phyloP scores from a whole-genome alignment of 2,329 filamentous ascomycete genomes.

The Clonostachys byssicola region DNA sequence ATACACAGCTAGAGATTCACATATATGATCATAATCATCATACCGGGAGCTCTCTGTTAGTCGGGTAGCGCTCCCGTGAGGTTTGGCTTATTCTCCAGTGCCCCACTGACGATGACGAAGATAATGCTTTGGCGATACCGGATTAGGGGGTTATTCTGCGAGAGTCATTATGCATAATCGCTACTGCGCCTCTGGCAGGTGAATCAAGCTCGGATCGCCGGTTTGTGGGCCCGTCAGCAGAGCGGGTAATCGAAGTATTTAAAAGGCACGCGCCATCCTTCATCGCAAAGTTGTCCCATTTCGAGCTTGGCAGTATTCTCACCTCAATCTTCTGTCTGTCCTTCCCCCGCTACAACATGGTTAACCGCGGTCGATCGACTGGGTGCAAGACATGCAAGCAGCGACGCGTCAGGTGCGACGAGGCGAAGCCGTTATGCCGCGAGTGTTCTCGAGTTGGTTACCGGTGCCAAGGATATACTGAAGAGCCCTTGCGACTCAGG shows the following conservation, averaged over 20 bases:
- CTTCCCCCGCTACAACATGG: slow-evolving; percentile 1
- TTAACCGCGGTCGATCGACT: not conserved
- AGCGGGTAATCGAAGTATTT: too few relatives aligned
- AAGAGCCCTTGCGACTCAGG: slow-evolving; percentile 3
- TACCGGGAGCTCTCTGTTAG: too few relatives aligned
- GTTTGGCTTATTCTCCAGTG: too few relatives aligned
- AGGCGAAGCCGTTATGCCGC: slow-evolving; percentile 16
- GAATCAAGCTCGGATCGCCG: not conserved
- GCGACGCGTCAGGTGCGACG: slow-evolving; percentile 22
- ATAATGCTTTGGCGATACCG: slow-evolving; percentile 4
- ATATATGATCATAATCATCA: too few relatives aligned
- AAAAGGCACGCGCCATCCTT: too few relatives aligned
- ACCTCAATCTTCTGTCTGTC: too few relatives aligned
- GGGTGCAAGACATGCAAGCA: slow-evolving; percentile 9
- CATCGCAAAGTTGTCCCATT: too few relatives aligned
- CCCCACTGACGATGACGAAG: too few relatives aligned
- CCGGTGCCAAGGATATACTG: not conserved
- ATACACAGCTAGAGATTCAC: too few relatives aligned
- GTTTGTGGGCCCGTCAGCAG: not conserved
- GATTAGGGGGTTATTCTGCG: slow-evolving; percentile 3
- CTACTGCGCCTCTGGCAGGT: slow-evolving; percentile 3
- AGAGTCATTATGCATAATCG: slow-evolving; percentile 2
- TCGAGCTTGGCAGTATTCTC: too few relatives aligned
- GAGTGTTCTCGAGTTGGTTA: not conserved
- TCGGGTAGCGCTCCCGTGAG: too few relatives aligned